Base-by-base conservation (phyloP, 2,329 filamentous ascomycete genomes). In the Geoglossum cookeanum region DNA sequence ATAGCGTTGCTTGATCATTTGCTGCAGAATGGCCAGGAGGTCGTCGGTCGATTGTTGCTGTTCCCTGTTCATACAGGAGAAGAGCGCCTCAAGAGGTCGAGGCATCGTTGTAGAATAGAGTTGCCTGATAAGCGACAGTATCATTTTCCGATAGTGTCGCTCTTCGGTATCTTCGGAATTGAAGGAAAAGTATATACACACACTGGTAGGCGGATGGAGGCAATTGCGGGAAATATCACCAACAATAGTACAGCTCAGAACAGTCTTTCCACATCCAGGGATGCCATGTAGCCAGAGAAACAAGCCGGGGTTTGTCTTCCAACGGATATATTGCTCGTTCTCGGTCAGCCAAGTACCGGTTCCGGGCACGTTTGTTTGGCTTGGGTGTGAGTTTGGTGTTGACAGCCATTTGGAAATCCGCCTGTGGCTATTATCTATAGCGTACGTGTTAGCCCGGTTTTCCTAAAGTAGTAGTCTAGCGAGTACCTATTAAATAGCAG, bases 261-360 rank as follows among this genome's bases (percentile, higher is more conserved):
- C 65, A 0, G 69, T 70, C 59, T 72, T 72, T 7, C 70, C 71
- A 55, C 67, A 69, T 1, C 70, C 71, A 15, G 70, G 66, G 57
- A 68, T 68, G 8, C 71, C 70, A 53, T 65, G 63, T 1, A 73
- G 59, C 71, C 70, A 73, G 0, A 72, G 57, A 22, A 72, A 68
- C 2, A 69, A 70, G 47, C 47, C 57, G 35, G 15, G 37, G 32
- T 17, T 11, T 22, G 44, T 49, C 42, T 57, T 42, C 61, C 61
- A 63, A 35, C 56, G 35, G 33, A 7, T 22, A 42, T 58, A 62
- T 6, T 51, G 22, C 27, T 57, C 47, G 17, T 49, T 55, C 5
- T 61, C 11, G 4, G 61, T 33, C 15, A 63, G 35, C 61, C 60
- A 61, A 17, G 44, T 11, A 13, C 61, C 61, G 15, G 63, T 66